These are phyloP conservation scores for Dovyalis caffra DNA, from an alignment of 345 rosid species.

Conservation along the genomic window DNA sequence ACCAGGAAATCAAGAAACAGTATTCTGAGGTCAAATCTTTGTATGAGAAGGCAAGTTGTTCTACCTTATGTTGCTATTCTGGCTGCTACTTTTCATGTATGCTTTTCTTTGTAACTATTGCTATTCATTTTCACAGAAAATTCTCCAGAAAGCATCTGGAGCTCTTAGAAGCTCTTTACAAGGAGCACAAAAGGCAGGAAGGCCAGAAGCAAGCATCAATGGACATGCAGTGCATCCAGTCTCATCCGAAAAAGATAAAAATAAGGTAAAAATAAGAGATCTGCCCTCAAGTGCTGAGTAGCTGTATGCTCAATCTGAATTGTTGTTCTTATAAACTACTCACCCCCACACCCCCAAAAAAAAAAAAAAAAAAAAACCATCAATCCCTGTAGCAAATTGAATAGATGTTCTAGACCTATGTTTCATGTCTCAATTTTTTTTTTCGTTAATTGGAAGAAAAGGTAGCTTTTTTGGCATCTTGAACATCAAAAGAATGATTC, in stretches of 20 bases:
- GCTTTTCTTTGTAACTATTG: conserved; percentile 1
- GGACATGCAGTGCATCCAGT: conserved; percentile 32
- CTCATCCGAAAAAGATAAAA: conserved; percentile 41
- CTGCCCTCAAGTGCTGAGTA: not conserved
- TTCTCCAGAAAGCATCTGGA: conserved; percentile 61
- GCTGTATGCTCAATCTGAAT: not conserved
- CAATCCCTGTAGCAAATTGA: not conserved
- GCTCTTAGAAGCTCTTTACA: conserved; percentile 47
- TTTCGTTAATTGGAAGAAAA: not conserved
- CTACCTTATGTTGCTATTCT: not conserved
- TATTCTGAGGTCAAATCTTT: conserved; percentile 62
- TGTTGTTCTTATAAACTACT: not conserved
- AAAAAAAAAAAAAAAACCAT: too few relatives aligned
- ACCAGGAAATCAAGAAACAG: conserved; percentile 83
- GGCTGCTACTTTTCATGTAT: not conserved
- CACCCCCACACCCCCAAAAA: too few relatives aligned
- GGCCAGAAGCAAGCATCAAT: conserved; percentile 36
- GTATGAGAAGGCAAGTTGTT: conserved; percentile 58
- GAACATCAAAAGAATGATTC: not conserved
- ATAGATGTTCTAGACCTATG: not conserved
- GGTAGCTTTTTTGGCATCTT: not conserved
- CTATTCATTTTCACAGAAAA: conserved; percentile 39
- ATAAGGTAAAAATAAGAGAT: conserved; percentile 38
- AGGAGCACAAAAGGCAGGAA: conserved; percentile 41
- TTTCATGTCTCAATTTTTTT: not conserved